These are phyloP conservation scores for Auricularia sp. DNA, from an alignment of 768 basidiomycete species.

Conservation along the genomic window DNA sequence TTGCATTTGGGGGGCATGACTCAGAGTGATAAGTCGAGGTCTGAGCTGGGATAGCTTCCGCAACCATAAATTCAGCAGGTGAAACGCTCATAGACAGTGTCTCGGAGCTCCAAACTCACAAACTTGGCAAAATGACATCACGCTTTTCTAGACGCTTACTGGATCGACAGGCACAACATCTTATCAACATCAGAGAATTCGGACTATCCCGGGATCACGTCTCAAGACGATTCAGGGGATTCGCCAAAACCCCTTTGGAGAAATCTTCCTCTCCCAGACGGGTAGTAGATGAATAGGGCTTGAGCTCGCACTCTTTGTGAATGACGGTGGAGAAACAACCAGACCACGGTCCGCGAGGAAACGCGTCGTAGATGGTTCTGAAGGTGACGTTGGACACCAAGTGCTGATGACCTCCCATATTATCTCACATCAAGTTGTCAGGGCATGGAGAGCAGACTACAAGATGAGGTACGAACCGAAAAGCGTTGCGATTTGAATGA, in stretches of 20 bases:
- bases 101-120: too few species aligned
- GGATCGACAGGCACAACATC: too few species aligned
- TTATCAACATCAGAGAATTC: not conserved
- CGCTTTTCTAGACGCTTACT: too few species aligned
- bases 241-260: not conserved
- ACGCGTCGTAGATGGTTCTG: not conserved
- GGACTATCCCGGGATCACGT: too few species aligned
- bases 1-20: not conserved
- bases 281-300: not conserved
- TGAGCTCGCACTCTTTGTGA: not conserved
- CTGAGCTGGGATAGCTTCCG: not conserved
- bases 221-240: not conserved
- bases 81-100: too few species aligned
- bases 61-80: too few species aligned
- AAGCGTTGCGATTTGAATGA: not conserved
- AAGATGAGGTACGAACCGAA: not conserved
- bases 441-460: too few species aligned
- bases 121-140: too few species aligned
- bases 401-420: not conserved
- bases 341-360: not conserved
- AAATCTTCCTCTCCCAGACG: not conserved
- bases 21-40: not conserved
- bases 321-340: not conserved
- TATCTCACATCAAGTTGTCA: not conserved
- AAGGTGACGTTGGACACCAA: not conserved